Base-by-base conservation (phyloP, 352 stramenopile species). In the Globisporangium ultimum region DNA sequence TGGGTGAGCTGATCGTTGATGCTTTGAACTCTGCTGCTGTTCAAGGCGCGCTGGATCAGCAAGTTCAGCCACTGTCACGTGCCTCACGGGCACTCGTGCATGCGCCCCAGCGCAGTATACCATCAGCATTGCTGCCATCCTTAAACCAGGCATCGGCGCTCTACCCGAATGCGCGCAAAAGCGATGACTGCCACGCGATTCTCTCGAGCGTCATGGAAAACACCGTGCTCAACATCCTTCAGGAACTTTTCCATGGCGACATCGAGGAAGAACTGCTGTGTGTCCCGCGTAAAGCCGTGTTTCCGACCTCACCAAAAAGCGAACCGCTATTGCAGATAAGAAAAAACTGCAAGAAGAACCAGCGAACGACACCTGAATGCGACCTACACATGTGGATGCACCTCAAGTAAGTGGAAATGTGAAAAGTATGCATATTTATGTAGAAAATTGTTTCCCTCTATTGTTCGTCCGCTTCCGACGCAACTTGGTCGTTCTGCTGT, bases 171-270 rank as follows among this genome's bases (percentile, higher is more conserved):
- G 72, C 71, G 2, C 66, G 79, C 3, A 64, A 76, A 49, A 76
- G 77, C 48, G 71, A 86, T 18, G 80, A 91, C 55, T 91, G 84
- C 38, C 79, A 86, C 22, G 63, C 72, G 13, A 91, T 93, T 60
- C 58, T 87, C 11, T 28, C 69, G 0, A 73, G 38, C 36, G 66
- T 94, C 38, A 68, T 92, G 50, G 85, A 94, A 48, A 94, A 94
- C 64, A 89, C 85, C 1, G 76, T 92, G 43, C 72, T 83, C 54
- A 92, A 93, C 64, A 72, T 92, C 45, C 64, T 94, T 20, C 85
- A 94, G 58, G 85, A 94, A 54, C 79, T 94, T 32, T 91, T 90
- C 65, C 75, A 90, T 58, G 76, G 79, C 11, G 85, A 91, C 48
- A 55, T 94, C 28, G 81, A 89, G 43, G 58, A 79, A 24, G 78